These are phyloP conservation scores for Zygosaccharomyces sapae DNA, from an alignment of 1,139 yeast species.

Conservation along the genomic window DNA sequence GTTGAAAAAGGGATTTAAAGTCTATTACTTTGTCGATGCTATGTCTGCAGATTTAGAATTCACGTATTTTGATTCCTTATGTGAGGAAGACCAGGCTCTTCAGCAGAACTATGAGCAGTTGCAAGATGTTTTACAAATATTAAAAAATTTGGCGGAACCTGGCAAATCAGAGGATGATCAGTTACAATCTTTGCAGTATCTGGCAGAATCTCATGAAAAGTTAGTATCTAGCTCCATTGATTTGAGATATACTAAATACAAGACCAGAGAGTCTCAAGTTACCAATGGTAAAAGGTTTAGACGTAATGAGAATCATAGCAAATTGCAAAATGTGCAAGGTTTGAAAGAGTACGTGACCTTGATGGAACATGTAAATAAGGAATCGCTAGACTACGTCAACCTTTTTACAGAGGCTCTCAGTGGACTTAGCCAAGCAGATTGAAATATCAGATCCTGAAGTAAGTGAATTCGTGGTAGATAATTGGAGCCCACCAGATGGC, in stretches of 20 bases:
- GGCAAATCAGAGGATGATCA: constrained; percentile 12
- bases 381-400: constrained; percentile 26
- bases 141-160: constrained; percentile 19
- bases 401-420: constrained; percentile 28
- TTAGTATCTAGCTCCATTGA: constrained; percentile 19
- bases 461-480: constrained; percentile 20
- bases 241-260: constrained; percentile 21
- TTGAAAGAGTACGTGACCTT: constrained; percentile 16
- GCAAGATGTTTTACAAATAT: constrained; percentile 13
- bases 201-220: constrained; percentile 14
- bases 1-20: background rate
- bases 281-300: constrained; percentile 10
- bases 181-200: constrained; percentile 11
- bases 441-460: constrained; percentile 24
- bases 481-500: constrained; percentile 27
- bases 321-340: constrained; percentile 11
- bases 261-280: constrained; percentile 22
- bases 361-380: constrained; percentile 20
- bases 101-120: constrained; percentile 22
- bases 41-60: constrained; percentile 8
- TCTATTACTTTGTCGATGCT: background rate
- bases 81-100: constrained; percentile 29
- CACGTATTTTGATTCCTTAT: constrained; percentile 27
- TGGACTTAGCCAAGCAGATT: constrained; percentile 27
- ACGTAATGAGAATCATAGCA: constrained; percentile 7